Conservation (phyloP, 441 rosid species). For the California macrophylla region DNA sequence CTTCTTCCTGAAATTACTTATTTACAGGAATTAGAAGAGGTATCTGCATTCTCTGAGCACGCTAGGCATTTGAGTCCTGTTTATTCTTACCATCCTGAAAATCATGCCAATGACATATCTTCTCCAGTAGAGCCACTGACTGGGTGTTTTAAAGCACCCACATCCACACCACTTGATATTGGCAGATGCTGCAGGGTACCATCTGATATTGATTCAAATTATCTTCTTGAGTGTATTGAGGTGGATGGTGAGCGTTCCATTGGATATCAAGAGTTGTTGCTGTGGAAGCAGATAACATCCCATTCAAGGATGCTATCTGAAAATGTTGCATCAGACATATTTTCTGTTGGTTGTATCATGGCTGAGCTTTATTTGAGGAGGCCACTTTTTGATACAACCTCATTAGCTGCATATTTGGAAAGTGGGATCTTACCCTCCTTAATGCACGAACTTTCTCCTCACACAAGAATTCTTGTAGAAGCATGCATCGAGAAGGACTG, state of each 20-base stretch:
- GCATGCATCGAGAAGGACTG: conserved; percentile 70
- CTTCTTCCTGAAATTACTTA: conserved; percentile 40
- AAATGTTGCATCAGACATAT: conserved; percentile 55
- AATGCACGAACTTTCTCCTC: conserved; percentile 65
- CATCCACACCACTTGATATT: conserved; percentile 26
- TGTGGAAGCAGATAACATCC: conserved; percentile 55
- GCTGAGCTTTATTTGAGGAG: conserved; percentile 71
- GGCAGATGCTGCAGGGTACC: conserved; percentile 28
- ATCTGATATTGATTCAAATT: conserved; percentile 37
- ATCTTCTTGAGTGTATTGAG: conserved; percentile 66
- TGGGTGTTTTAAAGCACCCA: conserved; percentile 19
- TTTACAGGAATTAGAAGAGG: conserved; percentile 65
- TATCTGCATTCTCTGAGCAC: conserved; percentile 61
- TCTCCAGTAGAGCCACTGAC: conserved; percentile 22
- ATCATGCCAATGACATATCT: conserved; percentile 24
- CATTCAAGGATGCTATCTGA: conserved; percentile 26
- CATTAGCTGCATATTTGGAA: conserved; percentile 44
- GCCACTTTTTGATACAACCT: conserved; percentile 67
- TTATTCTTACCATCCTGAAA: conserved; percentile 30
- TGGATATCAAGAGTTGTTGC: conserved; percentile 58
- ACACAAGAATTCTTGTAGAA: conserved; percentile 55
- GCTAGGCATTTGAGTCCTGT: conserved; percentile 56
- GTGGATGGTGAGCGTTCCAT: conserved; percentile 41
- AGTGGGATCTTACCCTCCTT: conserved; percentile 46
- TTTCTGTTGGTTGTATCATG: conserved; percentile 70